These are phyloP conservation scores for Brassica cretica DNA, from an alignment of 345 rosid genomes.

Conservation along the genomic window DNA sequence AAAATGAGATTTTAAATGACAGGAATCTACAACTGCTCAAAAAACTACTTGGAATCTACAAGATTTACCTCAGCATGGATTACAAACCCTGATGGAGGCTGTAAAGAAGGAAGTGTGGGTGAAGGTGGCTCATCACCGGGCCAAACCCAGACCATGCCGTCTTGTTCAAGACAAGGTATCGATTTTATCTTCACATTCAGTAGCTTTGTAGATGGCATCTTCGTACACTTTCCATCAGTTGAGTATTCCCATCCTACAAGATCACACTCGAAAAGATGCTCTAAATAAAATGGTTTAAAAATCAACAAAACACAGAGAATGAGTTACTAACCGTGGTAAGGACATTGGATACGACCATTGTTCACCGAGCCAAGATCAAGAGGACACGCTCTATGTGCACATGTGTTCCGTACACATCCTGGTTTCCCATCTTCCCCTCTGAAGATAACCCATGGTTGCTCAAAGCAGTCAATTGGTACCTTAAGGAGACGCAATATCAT, in stretches of 20 bases:
- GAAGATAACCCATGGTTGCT: slow-evolving; percentile 92
- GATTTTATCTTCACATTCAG: slow-evolving; percentile 71
- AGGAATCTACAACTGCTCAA: no score
- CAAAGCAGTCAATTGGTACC: slow-evolving; percentile 96
- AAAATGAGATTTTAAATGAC: no score
- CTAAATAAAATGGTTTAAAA: neutral
- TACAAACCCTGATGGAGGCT: slow-evolving; percentile 85
- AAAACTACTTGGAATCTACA: neutral
- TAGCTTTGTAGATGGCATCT: slow-evolving; percentile 90
- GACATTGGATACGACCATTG: slow-evolving; percentile 92
- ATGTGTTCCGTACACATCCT: slow-evolving; percentile 88
- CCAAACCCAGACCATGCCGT: slow-evolving; percentile 99
- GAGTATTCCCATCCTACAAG: slow-evolving; percentile 93
- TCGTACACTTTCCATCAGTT: slow-evolving; percentile 88
- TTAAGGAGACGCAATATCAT: slow-evolving; percentile 26
- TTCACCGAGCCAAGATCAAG: slow-evolving; percentile 94
- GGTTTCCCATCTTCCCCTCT: slow-evolving; percentile 95
- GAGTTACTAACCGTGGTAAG: slow-evolving; percentile 86
- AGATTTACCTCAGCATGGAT: slow-evolving; percentile 93
- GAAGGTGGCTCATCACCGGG: slow-evolving; percentile 86
- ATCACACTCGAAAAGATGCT: neutral
- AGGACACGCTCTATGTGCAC: slow-evolving; percentile 99
- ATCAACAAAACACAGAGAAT: neutral
- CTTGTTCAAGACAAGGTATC: slow-evolving; percentile 85
- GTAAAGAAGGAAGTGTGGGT: slow-evolving; percentile 68